Evolutionary conservation across 805 yeast species (phyloP), one percentile per base, ranked within the genome.

Genomic region (Scheffersomyces lignosus): DNA sequence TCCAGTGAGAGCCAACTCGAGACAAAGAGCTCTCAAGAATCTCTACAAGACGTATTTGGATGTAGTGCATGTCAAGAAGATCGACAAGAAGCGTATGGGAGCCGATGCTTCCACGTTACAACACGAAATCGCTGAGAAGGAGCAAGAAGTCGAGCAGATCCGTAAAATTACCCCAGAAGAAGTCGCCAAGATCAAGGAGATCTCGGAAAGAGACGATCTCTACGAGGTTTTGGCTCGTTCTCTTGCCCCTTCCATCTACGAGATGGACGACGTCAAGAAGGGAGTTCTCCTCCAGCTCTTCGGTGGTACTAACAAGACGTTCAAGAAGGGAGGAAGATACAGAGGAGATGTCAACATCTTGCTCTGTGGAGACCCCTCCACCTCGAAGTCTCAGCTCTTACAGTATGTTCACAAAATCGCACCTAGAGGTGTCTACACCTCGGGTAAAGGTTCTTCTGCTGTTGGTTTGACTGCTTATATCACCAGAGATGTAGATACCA

Each of bases 381-480:
- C 99, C 2, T 82, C 97, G 9, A 93, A 93, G 59, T 93, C 99
- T 3, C 99, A 93, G 62, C 65, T 93, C 31, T 71, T 93, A 47
- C 95, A 89, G 56, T 93, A 93, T 50, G 97, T 93, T 29, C 99
- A 93, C 66, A 87, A 90, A 54, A 93, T 93, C 49, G 95, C 99
- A 1, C 99, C 99, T 30, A 76, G 99, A 58, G 99, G 99, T 49
- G 87, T 93, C 27, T 93, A 90, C 63, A 93, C 99, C 3, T 90
- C 97, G 1, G 99, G 99, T 62, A 93, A 93, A 55, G 99, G 99
- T 34, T 89, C 97, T 1, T 93, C 99, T 22, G 99, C 99, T 0
- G 99, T 93, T 33, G 99, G 99, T 72, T 72, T 93, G 54, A 93
- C 99, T 0, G 99, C 99, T 0, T 93, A 93, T 59, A 83, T 93